Conservation (phyloP, 495 filamentous ascomycete species). For the Chaetomidium leptoderma region DNA sequence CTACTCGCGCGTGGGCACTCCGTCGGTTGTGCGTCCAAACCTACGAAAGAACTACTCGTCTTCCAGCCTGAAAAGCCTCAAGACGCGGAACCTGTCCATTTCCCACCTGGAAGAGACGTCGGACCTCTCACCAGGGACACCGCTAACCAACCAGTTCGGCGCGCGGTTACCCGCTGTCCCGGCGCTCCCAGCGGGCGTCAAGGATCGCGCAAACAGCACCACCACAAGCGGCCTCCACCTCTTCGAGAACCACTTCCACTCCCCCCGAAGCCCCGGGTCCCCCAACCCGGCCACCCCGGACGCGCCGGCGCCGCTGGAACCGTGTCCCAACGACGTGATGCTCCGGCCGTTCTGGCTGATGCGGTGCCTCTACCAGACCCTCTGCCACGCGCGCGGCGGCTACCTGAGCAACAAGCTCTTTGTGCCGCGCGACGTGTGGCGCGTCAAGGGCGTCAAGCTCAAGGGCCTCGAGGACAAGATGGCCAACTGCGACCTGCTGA, state of each 20-base stretch:
- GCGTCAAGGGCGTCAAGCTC: constrained; percentile 87
- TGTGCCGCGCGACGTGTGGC: constrained; percentile 88
- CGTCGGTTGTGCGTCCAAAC: constrained; percentile 41
- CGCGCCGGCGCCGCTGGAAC: constrained; percentile 74
- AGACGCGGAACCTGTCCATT: constrained; percentile 69
- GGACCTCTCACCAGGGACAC: constrained; percentile 69
- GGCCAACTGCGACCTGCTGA: constrained; percentile 85
- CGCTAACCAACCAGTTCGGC: constrained; percentile 59
- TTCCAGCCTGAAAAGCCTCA: constrained; percentile 65
- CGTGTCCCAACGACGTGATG: constrained; percentile 81
- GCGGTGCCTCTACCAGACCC: constrained; percentile 85
- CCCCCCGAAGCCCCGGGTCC: constrained; percentile 61
- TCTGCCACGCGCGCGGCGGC: constrained; percentile 84
- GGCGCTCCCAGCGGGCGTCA: constrained; percentile 55
- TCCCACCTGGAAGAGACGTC: constrained; percentile 63
- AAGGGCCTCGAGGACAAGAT: constrained; percentile 91
- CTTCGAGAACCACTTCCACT: constrained; percentile 81
- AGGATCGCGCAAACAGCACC: constrained; percentile 45
- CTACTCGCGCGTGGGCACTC: constrained; percentile 37
- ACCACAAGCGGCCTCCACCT: constrained; percentile 68
- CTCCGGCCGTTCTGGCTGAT: constrained; percentile 96
- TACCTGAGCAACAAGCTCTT: constrained; percentile 90
- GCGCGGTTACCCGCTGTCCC: constrained; percentile 49
- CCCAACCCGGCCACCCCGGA: constrained; percentile 53
- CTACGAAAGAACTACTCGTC: constrained; percentile 78